Percentiles rank a stretch among this genome's conserved stretches.
Evolutionary conservation across 805 yeast species (phyloP).

Genomic region (Zygotorulaspora florentina): DNA sequence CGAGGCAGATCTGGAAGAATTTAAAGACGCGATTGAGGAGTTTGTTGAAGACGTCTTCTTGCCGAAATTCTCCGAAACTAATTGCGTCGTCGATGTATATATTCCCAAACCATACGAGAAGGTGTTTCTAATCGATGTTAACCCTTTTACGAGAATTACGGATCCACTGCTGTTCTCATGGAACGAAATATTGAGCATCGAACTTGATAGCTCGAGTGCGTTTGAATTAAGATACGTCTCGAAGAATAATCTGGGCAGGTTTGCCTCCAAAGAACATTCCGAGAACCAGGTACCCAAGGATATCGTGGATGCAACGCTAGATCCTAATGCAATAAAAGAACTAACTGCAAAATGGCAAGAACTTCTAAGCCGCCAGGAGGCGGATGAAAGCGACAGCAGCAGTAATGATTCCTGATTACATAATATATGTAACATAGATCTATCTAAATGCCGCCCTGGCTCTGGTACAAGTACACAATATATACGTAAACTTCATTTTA

Average conservation of each 20-base stretch:
- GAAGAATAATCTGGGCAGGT: constrained; percentile 66
- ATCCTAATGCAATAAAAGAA: constrained; percentile 65
- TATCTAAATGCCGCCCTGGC: too few species aligned
- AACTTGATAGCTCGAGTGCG: constrained; percentile 26
- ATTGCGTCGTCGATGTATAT: constrained; percentile 75
- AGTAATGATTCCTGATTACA: neutral
- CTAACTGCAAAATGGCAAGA: constrained; percentile 59
- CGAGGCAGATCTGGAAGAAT: constrained; percentile 43
- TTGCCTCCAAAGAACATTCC: constrained; percentile 76
- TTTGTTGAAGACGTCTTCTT: constrained; percentile 51
- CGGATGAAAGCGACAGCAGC: constrained; percentile 12
- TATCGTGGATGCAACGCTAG: constrained; percentile 75
- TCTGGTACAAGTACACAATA: too few species aligned
- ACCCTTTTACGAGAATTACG: constrained; percentile 75
- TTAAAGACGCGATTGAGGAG: constrained; percentile 46
- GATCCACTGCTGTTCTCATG: constrained; percentile 79
- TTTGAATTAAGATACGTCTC: constrained; percentile 63
- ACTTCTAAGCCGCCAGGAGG: constrained; percentile 29
- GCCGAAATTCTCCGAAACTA: constrained; percentile 48
- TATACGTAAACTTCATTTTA: too few species aligned
- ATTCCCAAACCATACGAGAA: constrained; percentile 68
- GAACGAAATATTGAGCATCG: constrained; percentile 57
- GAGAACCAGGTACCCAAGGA: constrained; percentile 92
- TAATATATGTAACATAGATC: too few species aligned
- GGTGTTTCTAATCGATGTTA: constrained; percentile 75